A percentile compares a stretch with the other conserved stretches of the same genome.
These are phyloP conservation scores for Fusarium keratoplasticum DNA, from an alignment of 2,329 filamentous ascomycete genomes.

Conservation along the genomic window DNA sequence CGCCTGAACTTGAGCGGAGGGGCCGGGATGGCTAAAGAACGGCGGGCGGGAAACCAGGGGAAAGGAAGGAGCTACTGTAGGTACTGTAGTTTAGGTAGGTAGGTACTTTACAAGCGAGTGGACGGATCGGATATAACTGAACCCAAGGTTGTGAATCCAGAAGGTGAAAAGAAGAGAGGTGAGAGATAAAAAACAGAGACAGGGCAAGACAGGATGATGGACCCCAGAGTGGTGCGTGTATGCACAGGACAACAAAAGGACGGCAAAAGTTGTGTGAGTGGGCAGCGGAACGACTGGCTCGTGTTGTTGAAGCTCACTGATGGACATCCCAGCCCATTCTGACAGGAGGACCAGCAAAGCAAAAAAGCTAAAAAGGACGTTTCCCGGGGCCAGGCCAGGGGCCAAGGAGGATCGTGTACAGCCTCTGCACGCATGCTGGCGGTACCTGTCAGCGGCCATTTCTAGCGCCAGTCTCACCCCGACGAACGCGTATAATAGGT, in stretches of 20 bases:
- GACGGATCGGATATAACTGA: not conserved
- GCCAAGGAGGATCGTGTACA: not conserved
- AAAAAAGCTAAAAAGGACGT: slow-evolving; percentile 16
- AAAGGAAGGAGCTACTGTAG: slow-evolving; percentile 18
- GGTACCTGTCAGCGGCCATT: slow-evolving; percentile 3
- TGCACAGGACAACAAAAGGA: not conserved
- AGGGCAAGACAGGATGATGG: not conserved
- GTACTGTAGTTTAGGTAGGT: not conserved
- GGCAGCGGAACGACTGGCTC: slow-evolving; percentile 24
- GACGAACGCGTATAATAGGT: not conserved
- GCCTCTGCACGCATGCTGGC: not conserved
- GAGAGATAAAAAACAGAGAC: not conserved
- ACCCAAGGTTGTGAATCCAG: slow-evolving; percentile 5
- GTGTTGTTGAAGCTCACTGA: slow-evolving; percentile 28
- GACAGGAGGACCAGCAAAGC: slow-evolving; percentile 3
- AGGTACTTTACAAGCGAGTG: slow-evolving; percentile 1
- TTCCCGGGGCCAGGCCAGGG: not conserved
- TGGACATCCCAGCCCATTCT: slow-evolving; percentile 5
- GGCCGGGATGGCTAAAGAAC: slow-evolving; percentile 13
- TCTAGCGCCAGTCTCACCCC: slow-evolving; percentile 7
- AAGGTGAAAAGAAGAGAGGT: not conserved
- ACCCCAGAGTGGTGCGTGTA: not conserved
- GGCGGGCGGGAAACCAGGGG: slow-evolving; percentile 22
- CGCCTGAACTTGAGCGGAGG: slow-evolving; percentile 4
- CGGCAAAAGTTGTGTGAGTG: slow-evolving; percentile 14